Conservation (phyloP, 2,329 filamentous ascomycete genomes). For the Penicillium sp. region DNA sequence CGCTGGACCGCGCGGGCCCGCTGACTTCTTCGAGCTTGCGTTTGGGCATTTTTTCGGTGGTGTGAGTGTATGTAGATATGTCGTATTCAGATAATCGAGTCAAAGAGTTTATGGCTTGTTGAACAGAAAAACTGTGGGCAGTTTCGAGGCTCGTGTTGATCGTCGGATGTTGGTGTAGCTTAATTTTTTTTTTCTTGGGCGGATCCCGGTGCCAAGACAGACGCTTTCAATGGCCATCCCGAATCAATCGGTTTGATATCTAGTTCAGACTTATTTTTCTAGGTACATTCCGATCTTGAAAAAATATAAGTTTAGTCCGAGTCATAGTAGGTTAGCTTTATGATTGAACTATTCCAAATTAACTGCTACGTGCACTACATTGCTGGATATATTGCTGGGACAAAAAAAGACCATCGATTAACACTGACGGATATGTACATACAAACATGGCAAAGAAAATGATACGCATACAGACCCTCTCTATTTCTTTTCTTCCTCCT, state of each 20-base stretch:
- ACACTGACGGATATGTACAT: conserved; percentile 36
- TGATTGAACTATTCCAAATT: neutral
- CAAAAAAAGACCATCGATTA: conserved; percentile 24
- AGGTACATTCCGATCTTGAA: neutral
- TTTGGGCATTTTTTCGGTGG: conserved; percentile 37
- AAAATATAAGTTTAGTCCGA: too few relatives aligned
- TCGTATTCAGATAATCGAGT: neutral
- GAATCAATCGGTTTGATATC: neutral
- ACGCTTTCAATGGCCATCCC: neutral
- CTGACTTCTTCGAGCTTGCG: conserved; percentile 40
- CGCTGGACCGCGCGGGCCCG: conserved; percentile 19
- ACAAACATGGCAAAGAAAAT: conserved; percentile 38
- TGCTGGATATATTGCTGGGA: neutral
- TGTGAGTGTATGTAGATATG: neutral
- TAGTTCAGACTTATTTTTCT: neutral
- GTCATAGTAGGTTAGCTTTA: too few relatives aligned
- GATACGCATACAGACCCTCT: conserved; percentile 37
- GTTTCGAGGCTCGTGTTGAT: neutral
- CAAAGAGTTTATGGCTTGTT: neutral
- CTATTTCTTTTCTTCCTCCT: conserved; percentile 91
- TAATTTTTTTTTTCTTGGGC: conserved; percentile 23
- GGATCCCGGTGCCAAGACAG: conserved; percentile 22
- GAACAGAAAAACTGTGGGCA: neutral
- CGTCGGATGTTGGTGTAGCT: conserved; percentile 10
- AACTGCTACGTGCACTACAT: neutral